Evolutionary conservation across 139 green algal species (phyloP), one percentile per base, ranked within the genome.

Genomic region (Coelastrella sp.): DNA sequence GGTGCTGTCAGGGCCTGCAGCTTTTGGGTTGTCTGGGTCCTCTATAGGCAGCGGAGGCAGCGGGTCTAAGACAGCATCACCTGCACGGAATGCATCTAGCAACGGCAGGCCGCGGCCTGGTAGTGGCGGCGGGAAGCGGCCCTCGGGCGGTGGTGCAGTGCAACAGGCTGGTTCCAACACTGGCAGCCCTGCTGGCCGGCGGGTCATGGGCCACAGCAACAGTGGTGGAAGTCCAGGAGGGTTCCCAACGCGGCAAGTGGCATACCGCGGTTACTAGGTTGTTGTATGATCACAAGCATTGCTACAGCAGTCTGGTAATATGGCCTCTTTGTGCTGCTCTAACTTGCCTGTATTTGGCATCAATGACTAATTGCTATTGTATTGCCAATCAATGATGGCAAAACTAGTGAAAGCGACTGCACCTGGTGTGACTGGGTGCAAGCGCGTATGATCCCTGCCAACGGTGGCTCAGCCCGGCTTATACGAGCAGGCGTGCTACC

Each of bases 1-100:
- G 66, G 79, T 91, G 5, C 61, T 91, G 20, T 82, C 79, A n/a
- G 79, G 79, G 19, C 5, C 87, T 13, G 47, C 65, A 17, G 78
- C 65, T n/a, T 84, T 91, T 60, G 87, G 78, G 5, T 16, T 91
- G 11, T 78, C 66, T 20, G 87, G 87, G 54, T 83, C 58, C 16
- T 65, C 64, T 2, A 88, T 88, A 17, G 56, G 87, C 7, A 81
- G 56, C 23, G 73, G 65, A 56, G 66, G 84, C 56, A 66, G 58
- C 14, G 73, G 54, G 81, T 64, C 78, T 7, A 54, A 32, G 47
- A 23, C 23, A 17, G 6, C 22, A 78, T 14, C 14, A 17, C 13
- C 78, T 47, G 5, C 78, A 23, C 10, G 8, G 54, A 68, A 56
- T 56, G 8, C 10, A 56, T 47, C 54, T 32, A 7, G 78, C 54